Conservation (phyloP, 257 asterid genomes). For the Fraxinus anomala region DNA sequence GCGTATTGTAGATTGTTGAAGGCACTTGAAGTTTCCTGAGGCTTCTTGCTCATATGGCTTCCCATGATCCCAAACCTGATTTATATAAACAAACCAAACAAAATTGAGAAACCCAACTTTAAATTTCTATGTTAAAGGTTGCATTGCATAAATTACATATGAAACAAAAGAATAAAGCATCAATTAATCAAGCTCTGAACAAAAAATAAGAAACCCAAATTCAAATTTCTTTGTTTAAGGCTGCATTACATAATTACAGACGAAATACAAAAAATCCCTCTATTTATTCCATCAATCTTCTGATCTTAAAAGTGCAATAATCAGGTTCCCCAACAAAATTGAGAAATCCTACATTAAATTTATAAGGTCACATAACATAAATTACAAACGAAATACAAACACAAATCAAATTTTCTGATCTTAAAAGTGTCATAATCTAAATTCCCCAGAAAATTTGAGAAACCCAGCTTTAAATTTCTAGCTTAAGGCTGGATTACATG, state of each 20-base stretch:
- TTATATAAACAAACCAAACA: conserved; percentile 11
- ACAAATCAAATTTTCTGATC: neutral
- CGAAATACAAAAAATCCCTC: neutral
- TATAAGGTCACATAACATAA: neutral
- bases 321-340: neutral
- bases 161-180: neutral
- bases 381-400: neutral
- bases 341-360: neutral
- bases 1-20: conserved; percentile 56
- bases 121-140: neutral
- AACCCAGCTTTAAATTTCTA: neutral
- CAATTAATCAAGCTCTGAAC: neutral
- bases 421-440: neutral
- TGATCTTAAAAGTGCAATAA: neutral
- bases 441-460: neutral
- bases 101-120: conserved; percentile 8
- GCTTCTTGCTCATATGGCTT: conserved; percentile 80
- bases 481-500: neutral
- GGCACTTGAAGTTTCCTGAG: conserved; percentile 58
- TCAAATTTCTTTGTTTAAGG: neutral
- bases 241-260: neutral
- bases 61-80: conserved; percentile 57
- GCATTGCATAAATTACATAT: no score
- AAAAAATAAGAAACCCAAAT: neutral
- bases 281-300: neutral